phyloP scores from a whole-genome alignment of 2,329 filamentous ascomycete genomes.

The Hypomyces perniciosus region DNA sequence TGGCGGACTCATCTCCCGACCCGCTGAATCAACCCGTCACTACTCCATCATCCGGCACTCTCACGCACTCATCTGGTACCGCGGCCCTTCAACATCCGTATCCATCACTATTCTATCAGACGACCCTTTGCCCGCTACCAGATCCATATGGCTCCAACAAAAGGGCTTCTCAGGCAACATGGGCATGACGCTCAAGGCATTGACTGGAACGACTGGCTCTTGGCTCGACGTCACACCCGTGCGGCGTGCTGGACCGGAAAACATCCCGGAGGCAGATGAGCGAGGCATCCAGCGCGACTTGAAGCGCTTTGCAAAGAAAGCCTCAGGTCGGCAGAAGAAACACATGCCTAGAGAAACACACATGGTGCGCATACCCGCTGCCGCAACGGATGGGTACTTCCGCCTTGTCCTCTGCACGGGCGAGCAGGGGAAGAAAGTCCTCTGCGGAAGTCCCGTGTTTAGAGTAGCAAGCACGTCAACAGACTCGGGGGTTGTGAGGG shows the following conservation, averaged over 20 bases:
- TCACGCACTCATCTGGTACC: slow-evolving; percentile 58
- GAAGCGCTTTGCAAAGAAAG: slow-evolving; percentile 54
- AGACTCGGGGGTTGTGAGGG: slow-evolving; percentile 55
- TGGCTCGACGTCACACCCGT: slow-evolving; percentile 66
- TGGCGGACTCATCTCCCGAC: slow-evolving; percentile 57
- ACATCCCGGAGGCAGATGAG: slow-evolving; percentile 53
- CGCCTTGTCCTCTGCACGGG: slow-evolving; percentile 57
- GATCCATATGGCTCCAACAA: slow-evolving; percentile 61
- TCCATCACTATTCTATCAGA: slow-evolving; percentile 60
- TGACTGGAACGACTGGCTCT: slow-evolving; percentile 51
- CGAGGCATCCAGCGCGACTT: slow-evolving; percentile 64
- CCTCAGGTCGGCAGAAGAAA: slow-evolving; percentile 35
- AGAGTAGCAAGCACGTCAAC: slow-evolving; percentile 61
- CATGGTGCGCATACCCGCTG: slow-evolving; percentile 57
- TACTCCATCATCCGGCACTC: slow-evolving; percentile 63
- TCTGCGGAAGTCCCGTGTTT: slow-evolving; percentile 63
- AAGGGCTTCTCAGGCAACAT: slow-evolving; percentile 63
- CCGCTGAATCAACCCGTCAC: slow-evolving; percentile 59
- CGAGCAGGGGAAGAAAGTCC: slow-evolving; percentile 39
- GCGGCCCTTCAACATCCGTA: slow-evolving; percentile 57
- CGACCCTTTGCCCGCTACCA: slow-evolving; percentile 46
- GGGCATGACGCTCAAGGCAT: slow-evolving; percentile 59
- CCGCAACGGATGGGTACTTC: slow-evolving; percentile 61
- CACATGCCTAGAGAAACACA: slow-evolving; percentile 57
- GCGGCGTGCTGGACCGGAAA: slow-evolving; percentile 37